Percentiles rank a stretch among this genome's conserved stretches.
Conservation (phyloP, 75 land plant genomes). For the Gnetum montanum region DNA sequence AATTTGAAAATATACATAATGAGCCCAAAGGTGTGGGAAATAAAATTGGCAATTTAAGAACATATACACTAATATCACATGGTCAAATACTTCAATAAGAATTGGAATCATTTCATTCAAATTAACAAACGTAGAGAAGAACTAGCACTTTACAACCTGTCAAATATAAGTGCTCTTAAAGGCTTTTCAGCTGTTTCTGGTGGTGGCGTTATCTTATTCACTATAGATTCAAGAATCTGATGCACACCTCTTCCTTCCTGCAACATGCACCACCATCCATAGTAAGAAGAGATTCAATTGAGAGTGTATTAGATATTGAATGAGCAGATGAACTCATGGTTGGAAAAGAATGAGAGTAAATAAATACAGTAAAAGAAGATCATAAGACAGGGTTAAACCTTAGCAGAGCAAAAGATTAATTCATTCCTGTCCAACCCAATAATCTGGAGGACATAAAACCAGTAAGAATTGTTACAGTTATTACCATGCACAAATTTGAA, state of each 20-base stretch:
- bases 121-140: too few species aligned
- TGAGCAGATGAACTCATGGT: too few species aligned
- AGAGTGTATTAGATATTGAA: too few species aligned
- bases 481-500: too few species aligned
- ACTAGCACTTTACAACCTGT: slow-evolving; percentile 30
- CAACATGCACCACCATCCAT: slow-evolving; percentile 2
- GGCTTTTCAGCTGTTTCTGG: slow-evolving; percentile 62
- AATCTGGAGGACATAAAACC: slow-evolving; percentile 33
- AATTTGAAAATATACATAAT: too few species aligned
- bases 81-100: too few species aligned
- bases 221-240: slow-evolving; percentile 84
- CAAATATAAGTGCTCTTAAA: slow-evolving; percentile 93
- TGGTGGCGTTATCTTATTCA: slow-evolving; percentile 78
- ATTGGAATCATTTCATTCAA: too few species aligned
- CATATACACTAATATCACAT: background rate
- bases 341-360: too few species aligned
- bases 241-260: slow-evolving; percentile 89
- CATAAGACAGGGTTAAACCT: slow-evolving; percentile 32
- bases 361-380: slow-evolving; percentile 4
- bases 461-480: too few species aligned
- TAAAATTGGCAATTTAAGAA: too few species aligned
- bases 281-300: background rate
- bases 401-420: slow-evolving; percentile 93
- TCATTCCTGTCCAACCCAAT: slow-evolving; percentile 86
- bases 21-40: too few species aligned